Evolutionary conservation across 2,329 filamentous ascomycete species (phyloP).

Genomic region (Bipolaris oryzae): DNA sequence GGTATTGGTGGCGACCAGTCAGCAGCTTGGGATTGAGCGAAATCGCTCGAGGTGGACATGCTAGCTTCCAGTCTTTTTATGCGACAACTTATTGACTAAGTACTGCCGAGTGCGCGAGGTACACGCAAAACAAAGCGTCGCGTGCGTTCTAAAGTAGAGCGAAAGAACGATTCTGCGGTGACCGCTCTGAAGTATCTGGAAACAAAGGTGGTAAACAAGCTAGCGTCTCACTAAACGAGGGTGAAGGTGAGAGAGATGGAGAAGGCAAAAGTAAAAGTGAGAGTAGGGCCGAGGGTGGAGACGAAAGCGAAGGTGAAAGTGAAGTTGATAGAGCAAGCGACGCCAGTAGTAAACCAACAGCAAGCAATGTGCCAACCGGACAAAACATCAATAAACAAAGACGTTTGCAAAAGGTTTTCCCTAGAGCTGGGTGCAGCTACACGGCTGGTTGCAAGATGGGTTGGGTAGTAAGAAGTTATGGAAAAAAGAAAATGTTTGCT

Average conservation of each 20-base stretch:
- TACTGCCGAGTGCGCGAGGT: too few species aligned
- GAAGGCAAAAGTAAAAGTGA: neutral
- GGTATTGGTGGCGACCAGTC: slow-evolving; percentile 18
- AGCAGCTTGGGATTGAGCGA: slow-evolving; percentile 19
- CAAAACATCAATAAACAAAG: neutral
- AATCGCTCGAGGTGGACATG: neutral
- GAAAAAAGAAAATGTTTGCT: neutral
- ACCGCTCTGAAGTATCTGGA: too few species aligned
- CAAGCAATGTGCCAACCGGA: neutral
- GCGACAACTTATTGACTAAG: too few species aligned
- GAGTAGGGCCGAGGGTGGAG: neutral
- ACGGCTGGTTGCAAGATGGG: too few species aligned
- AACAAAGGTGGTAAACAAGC: too few species aligned
- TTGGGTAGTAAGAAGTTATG: neutral
- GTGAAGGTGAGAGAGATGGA: neutral
- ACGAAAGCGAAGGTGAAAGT: neutral
- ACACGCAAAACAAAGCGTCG: too few species aligned
- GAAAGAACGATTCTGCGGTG: too few species aligned
- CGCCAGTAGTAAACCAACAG: neutral
- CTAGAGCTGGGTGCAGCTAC: neutral
- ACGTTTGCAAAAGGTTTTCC: neutral
- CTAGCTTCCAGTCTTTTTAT: neutral
- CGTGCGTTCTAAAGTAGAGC: too few species aligned
- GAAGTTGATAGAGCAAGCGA: neutral
- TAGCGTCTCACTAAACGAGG: too few species aligned